These are phyloP conservation scores for Blastomyces parvus DNA, from an alignment of 2,329 filamentous ascomycete species.

Conservation along the genomic window DNA sequence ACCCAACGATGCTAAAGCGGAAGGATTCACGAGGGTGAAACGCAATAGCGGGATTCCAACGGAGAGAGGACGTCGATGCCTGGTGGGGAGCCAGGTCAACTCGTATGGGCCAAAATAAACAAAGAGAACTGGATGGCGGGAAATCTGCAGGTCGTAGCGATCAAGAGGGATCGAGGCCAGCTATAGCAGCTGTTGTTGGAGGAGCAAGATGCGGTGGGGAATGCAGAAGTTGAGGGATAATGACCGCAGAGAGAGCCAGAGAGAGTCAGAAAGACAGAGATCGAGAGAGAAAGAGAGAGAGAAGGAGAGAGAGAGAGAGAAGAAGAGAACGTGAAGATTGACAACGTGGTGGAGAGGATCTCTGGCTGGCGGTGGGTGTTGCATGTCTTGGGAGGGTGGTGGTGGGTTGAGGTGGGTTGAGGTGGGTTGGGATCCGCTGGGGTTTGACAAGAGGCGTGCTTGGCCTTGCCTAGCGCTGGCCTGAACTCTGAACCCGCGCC, in stretches of 20 bases:
- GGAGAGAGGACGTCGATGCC: not conserved
- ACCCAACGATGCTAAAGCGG: not conserved
- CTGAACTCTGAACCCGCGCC: not conserved
- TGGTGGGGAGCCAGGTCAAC: not conserved
- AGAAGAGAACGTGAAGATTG: constrained; percentile 1
- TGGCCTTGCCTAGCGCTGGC: not conserved
- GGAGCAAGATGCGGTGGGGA: not conserved
- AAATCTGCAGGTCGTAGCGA: not conserved
- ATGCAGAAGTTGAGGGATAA: not conserved
- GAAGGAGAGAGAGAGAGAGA: not conserved
- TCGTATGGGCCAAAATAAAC: not conserved
- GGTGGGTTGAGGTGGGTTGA: not conserved
- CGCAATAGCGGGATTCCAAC: not conserved
- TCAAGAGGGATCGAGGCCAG: not conserved
- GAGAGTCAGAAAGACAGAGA: not conserved
- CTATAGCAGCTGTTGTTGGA: not conserved
- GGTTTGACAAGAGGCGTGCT: not conserved
- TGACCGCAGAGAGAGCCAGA: not conserved
- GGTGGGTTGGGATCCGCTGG: not conserved
- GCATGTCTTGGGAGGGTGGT: not conserved
- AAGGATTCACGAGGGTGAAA: not conserved
- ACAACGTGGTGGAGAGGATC: constrained; percentile 6
- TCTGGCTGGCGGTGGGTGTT: not conserved
- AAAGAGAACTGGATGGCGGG: not conserved
- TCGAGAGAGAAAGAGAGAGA: not conserved